Evolutionary conservation across 495 filamentous ascomycete genomes (phyloP), one percentile per base, ranked within the genome.

Genomic region (Hypoxylon fragiforme): DNA sequence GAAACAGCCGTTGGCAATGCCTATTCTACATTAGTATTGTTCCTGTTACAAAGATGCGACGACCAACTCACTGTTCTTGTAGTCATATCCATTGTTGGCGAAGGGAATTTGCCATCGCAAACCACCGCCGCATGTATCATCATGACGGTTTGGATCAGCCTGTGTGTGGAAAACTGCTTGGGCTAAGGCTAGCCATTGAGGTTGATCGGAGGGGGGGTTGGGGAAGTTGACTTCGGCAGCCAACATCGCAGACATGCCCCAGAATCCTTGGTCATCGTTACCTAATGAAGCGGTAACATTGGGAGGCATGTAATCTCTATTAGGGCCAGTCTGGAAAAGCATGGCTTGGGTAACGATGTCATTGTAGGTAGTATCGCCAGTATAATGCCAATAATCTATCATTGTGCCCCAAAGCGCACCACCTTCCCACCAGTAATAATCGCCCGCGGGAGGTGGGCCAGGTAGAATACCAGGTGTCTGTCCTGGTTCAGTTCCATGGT

Each of bases 211-310:
- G 3, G 80, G 72, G 9, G 82, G 78, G 51, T 87, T 72, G 13
- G 87, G 87, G 57, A 85, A 92, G 44, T 79, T 79, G 50, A 84
- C 77, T 64, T 95, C 90, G 34, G 85, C 82, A 2, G 88, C 90
- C 8, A 86, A 78, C 68, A 95, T 85, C 20, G 85, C 82, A n/a
- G 85, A 81, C 58, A 92, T 75, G 18, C 76, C 88, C 90, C 90
- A 95, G 65, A 91, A 92, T 1, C 86, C 85, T 66, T 92, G 88
- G 52, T 92, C 89, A 60, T 92, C 88, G 63, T 92, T 92, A 21
- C 88, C 88, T 37, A 87, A 77, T 0, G 85, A 85, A 48, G 82
- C 81, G 19, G 84, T 88, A 54, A 88, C 85, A 65, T 92, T 91
- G 2, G 73, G 72, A 31, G 84, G 82, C 70, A 86, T 82, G 65